Base-by-base conservation (phyloP, 202 grass and related monocot genomes). In the Zizania palustris region DNA sequence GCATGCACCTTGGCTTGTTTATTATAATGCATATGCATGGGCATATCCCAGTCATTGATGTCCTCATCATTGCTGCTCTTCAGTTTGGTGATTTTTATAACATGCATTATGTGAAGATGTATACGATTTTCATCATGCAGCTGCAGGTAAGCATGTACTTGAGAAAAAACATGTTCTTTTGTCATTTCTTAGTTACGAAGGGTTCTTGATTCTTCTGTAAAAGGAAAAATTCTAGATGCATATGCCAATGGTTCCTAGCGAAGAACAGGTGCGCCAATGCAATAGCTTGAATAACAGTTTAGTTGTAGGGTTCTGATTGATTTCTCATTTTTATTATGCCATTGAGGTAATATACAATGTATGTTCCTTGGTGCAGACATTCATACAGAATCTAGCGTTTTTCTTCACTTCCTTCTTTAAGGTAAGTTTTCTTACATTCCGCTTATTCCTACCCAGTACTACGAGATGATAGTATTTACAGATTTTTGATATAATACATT, bases 11-110 rank as follows among this genome's bases (percentile, higher is more conserved):
- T n/a, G n/a, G n/a, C n/a, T n/a, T n/a, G n/a, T n/a, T n/a, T n/a
- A n/a, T n/a, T n/a, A n/a, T n/a, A n/a, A n/a, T n/a, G n/a, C n/a
- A n/a, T n/a, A n/a, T n/a, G n/a, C n/a, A n/a, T n/a, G n/a, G n/a
- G n/a, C n/a, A n/a, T n/a, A n/a, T n/a, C n/a, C n/a, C n/a, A n/a
- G n/a, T n/a, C n/a, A n/a, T n/a, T n/a, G n/a, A n/a, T n/a, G n/a
- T n/a, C n/a, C n/a, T n/a, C n/a, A n/a, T n/a, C n/a, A n/a, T 95
- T 67, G 91, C 92, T 75, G 89, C 96, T 72, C 90, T 99, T 79
- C 92, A 99, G 69, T 99, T 99, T 85, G 96, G 96, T 73, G 90
- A 99, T 60, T 99, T 96, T 80, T 99, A 99, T 85, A 84, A 99
- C 41, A 11, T 91, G 75, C 96, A 99, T 60, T 99, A 99, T 82